Percentiles rank a stretch among this genome's conserved stretches.
Conservation (phyloP, 2,329 filamentous ascomycete genomes). For the Fusarium graminum region DNA sequence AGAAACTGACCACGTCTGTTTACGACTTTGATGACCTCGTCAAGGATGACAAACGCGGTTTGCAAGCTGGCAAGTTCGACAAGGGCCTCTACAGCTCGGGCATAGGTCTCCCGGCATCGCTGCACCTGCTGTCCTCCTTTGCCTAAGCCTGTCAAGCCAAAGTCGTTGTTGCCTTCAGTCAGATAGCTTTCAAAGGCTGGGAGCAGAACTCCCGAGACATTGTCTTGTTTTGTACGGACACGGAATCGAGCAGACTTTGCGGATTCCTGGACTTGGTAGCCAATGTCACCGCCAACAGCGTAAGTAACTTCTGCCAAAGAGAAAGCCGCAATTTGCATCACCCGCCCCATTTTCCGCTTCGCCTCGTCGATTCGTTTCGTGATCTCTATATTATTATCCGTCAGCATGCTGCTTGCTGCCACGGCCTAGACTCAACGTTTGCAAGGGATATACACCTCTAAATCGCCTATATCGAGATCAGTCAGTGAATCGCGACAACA, state of each 20-base stretch:
- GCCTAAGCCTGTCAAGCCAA: slow-evolving; percentile 93
- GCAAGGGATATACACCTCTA: slow-evolving; percentile 70
- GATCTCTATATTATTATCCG: slow-evolving; percentile 74
- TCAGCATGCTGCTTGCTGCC: slow-evolving; percentile 35
- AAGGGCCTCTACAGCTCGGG: slow-evolving; percentile 92
- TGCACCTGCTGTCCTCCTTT: slow-evolving; percentile 98
- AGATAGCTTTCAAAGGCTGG: slow-evolving; percentile 94
- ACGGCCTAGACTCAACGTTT: background rate
- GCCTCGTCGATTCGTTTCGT: slow-evolving; percentile 97
- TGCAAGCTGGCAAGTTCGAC: slow-evolving; percentile 95
- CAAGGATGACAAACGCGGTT: slow-evolving; percentile 96
- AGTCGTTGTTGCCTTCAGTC: slow-evolving; percentile 92
- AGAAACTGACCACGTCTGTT: slow-evolving; percentile 82
- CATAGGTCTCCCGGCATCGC: slow-evolving; percentile 94
- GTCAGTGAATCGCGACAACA: slow-evolving; percentile 13
- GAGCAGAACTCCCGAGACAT: slow-evolving; percentile 95
- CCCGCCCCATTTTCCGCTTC: slow-evolving; percentile 98
- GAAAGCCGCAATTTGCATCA: slow-evolving; percentile 99
- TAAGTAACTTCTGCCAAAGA: slow-evolving; percentile 98
- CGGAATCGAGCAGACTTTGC: slow-evolving; percentile 93
- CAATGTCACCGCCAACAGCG: slow-evolving; percentile 93
- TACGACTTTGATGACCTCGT: slow-evolving; percentile 99
- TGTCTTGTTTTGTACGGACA: slow-evolving; percentile 95
- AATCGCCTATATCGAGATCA: slow-evolving; percentile 75
- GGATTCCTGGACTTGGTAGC: slow-evolving; percentile 97